These are phyloP conservation scores for Diplogelasinospora grovesii DNA, from an alignment of 495 filamentous ascomycete species.

Conservation along the genomic window DNA sequence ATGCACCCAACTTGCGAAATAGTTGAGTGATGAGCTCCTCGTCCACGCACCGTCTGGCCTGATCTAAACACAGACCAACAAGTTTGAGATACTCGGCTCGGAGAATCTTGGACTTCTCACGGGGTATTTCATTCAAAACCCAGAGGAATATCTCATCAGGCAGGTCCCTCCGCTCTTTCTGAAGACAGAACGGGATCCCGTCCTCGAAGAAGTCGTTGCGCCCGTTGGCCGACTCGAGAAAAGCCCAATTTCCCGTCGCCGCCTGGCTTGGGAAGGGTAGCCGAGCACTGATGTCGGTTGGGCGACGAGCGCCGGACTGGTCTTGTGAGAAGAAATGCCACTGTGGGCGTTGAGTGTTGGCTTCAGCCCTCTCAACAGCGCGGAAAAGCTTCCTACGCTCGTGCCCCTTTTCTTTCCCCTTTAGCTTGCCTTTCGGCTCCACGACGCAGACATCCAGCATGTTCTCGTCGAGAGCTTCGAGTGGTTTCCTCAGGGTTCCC, in stretches of 20 bases:
- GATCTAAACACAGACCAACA: slow-evolving; percentile 27
- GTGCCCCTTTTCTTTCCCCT: slow-evolving; percentile 46
- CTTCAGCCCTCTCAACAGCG: slow-evolving; percentile 71
- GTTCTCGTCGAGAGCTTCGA: slow-evolving; percentile 24
- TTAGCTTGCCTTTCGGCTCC: too few species aligned
- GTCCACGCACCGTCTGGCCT: slow-evolving; percentile 33
- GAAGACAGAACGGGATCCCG: slow-evolving; percentile 57
- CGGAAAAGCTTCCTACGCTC: slow-evolving; percentile 53
- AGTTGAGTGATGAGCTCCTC: slow-evolving; percentile 28
- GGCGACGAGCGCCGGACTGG: slow-evolving; percentile 9
- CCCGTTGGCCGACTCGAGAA: slow-evolving; percentile 39
- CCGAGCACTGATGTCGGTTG: slow-evolving; percentile 22
- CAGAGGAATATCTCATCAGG: slow-evolving; percentile 68
- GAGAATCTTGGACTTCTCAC: slow-evolving; percentile 54
- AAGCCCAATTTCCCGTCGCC: slow-evolving; percentile 29
- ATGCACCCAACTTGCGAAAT: slow-evolving; percentile 35
- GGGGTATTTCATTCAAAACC: slow-evolving; percentile 63
- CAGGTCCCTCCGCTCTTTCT: slow-evolving; percentile 42
- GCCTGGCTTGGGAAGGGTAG: slow-evolving; percentile 26
- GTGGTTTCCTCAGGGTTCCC: slow-evolving; percentile 14
- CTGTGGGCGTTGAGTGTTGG: slow-evolving; percentile 48
- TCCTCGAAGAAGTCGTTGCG: slow-evolving; percentile 61
- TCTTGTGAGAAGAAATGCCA: slow-evolving; percentile 75
- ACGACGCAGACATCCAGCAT: slow-evolving; percentile 37
- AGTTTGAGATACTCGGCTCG: slow-evolving; percentile 57